phyloP scores from a whole-genome alignment of 768 basidiomycete species.

The Tylopilus vinaceipallidus region DNA sequence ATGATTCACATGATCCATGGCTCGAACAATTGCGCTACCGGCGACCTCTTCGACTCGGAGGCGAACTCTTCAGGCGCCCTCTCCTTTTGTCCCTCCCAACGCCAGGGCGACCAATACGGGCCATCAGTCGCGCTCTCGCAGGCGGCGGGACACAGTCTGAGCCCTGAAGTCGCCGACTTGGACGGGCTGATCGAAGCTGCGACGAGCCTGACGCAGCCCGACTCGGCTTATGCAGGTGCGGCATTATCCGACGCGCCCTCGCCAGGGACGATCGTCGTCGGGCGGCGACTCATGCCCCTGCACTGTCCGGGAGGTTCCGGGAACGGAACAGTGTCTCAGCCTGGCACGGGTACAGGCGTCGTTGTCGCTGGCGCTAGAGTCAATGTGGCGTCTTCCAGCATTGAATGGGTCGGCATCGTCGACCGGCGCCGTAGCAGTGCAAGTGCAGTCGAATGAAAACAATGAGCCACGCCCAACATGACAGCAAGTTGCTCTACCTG shows the following conservation, averaged over 20 bases:
- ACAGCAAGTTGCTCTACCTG: slow-evolving; percentile 28
- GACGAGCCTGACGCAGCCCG: no score
- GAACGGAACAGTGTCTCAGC: slow-evolving; percentile 6
- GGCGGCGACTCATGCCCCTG: background rate
- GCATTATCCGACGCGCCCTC: background rate
- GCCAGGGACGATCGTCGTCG: background rate
- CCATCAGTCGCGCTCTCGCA: background rate
- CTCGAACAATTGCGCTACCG: slow-evolving; percentile 1
- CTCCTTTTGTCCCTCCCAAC: background rate
- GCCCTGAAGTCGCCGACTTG: slow-evolving; percentile 1
- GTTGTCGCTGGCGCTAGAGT: no score
- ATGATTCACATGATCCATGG: slow-evolving; percentile 10
- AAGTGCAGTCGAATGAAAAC: background rate
- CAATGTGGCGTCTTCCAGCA: no score
- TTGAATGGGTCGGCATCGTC: slow-evolving; percentile 1
- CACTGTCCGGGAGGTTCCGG: background rate
- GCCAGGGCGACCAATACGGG: background rate
- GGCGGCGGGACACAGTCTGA: background rate
- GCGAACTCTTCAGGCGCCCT: slow-evolving; percentile 4
- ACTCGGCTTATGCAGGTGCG: background rate
- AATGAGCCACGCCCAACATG: no score
- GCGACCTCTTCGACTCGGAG: background rate
- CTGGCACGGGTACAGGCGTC: slow-evolving; percentile 11
- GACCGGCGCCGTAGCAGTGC: slow-evolving; percentile 3
- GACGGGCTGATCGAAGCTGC: background rate